Evolutionary conservation across 768 basidiomycete species (phyloP).

Genomic region (Serendipita vermifera): DNA sequence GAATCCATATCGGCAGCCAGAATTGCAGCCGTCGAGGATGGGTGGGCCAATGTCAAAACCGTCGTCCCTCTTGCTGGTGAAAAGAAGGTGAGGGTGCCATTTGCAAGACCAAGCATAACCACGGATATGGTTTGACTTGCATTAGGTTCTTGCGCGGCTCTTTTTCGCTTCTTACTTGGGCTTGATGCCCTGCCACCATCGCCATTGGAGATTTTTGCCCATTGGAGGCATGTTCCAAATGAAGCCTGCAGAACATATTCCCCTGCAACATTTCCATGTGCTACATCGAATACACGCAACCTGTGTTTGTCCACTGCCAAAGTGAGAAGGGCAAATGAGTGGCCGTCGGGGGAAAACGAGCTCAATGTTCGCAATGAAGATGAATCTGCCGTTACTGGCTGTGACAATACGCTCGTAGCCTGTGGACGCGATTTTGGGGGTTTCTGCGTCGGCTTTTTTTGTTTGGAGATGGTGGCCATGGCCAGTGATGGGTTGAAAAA

Average conservation of each 20-base stretch:
- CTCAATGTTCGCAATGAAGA: conserved; percentile 34
- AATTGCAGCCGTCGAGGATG: conserved; percentile 41
- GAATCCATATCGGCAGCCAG: conserved; percentile 30
- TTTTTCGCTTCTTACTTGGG: conserved; percentile 38
- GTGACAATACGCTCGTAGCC: conserved; percentile 17
- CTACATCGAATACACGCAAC: conserved; percentile 48
- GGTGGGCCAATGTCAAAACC: conserved; percentile 41
- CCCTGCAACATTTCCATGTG: conserved; percentile 40
- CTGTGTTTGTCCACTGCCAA: conserved; percentile 61
- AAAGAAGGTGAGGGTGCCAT: conserved; percentile 47
- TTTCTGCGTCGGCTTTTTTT: conserved; percentile 4
- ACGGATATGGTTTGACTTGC: conserved; percentile 23
- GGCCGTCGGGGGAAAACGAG: conserved; percentile 45
- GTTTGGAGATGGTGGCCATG: conserved; percentile 8
- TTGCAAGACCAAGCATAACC: conserved; percentile 45
- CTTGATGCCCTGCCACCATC: conserved; percentile 27
- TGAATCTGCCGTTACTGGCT: conserved; percentile 39
- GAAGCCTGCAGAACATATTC: conserved; percentile 45
- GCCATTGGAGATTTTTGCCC: conserved; percentile 31
- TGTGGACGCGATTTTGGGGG: conserved; percentile 5
- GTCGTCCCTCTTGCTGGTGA: conserved; percentile 48
- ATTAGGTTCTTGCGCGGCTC: conserved; percentile 21
- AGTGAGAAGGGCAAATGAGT: conserved; percentile 47
- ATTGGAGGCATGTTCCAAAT: conserved; percentile 41
- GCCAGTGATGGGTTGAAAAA: no score